Conservation (phyloP, 768 basidiomycete species). For the Paxillus involutus region DNA sequence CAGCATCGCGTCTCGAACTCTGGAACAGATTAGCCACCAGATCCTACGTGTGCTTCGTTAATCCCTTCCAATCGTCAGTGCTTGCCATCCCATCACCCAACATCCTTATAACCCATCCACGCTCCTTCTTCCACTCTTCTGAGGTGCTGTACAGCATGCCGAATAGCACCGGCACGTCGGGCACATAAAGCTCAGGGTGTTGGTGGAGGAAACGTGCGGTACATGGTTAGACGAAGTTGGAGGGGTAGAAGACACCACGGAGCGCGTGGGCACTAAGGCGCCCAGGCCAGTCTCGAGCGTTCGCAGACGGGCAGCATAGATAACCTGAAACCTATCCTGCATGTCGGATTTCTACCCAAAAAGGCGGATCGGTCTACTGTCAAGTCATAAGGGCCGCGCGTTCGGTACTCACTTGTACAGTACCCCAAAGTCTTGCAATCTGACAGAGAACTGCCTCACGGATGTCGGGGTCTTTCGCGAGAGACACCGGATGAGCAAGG, state of each 20-base stretch:
- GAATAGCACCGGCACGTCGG: conserved; percentile 91
- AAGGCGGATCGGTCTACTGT: not conserved
- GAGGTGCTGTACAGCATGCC: conserved; percentile 77
- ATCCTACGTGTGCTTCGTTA: conserved; percentile 88
- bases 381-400: not conserved
- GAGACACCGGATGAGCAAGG: conserved; percentile 71
- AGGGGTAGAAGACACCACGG: conserved; percentile 82
- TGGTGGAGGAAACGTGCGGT: conserved; percentile 88
- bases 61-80: conserved; percentile 75
- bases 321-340: conserved; percentile 74
- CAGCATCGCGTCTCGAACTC: conserved; percentile 51
- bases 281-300: conserved; percentile 51
- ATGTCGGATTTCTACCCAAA: conserved; percentile 57
- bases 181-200: conserved; percentile 74
- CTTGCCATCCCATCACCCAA: conserved; percentile 78
- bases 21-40: conserved; percentile 82
- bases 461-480: conserved; percentile 58
- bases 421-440: conserved; percentile 58
- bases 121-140: conserved; percentile 83
- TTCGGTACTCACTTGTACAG: conserved; percentile 55
- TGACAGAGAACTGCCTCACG: conserved; percentile 63
- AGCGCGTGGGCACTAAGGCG: conserved; percentile 78
- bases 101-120: conserved; percentile 87
- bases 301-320: conserved; percentile 53
- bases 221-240: conserved; percentile 84